These are phyloP conservation scores for Aureobasidium melanogenum DNA, from an alignment of 2,329 filamentous ascomycete species.

Conservation along the genomic window DNA sequence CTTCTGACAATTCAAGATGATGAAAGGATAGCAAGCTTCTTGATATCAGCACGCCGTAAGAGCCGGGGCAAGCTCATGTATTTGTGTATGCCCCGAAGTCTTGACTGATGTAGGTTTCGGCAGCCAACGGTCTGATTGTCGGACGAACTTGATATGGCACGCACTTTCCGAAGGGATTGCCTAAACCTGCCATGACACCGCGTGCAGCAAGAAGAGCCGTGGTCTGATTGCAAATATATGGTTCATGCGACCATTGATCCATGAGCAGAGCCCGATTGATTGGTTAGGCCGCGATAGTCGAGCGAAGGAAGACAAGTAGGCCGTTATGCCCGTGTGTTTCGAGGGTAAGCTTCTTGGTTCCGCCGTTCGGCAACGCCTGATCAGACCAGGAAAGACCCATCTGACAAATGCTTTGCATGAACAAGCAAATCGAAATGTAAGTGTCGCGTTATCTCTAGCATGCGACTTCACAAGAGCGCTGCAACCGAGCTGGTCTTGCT, in stretches of 20 bases:
- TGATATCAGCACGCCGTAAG: background rate
- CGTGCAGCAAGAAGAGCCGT: background rate
- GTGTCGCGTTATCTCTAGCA: background rate
- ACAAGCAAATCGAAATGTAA: background rate
- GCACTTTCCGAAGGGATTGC: background rate
- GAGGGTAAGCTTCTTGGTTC: background rate
- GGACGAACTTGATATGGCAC: background rate
- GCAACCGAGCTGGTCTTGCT: background rate
- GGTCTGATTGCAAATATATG: background rate
- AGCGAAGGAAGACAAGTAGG: background rate
- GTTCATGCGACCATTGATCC: background rate
- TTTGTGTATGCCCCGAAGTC: background rate
- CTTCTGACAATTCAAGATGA: constrained; percentile 2
- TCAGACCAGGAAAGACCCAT: background rate
- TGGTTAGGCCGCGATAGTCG: background rate
- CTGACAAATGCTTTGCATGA: constrained; percentile 10
- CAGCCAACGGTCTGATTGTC: constrained; percentile 2
- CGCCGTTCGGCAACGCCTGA: background rate
- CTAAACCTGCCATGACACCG: background rate
- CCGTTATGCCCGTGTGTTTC: constrained; percentile 4
- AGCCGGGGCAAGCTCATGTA: background rate
- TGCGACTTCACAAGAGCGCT: background rate
- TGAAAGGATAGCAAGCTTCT: background rate
- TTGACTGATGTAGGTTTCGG: constrained; percentile 6
- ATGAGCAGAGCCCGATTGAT: background rate